Evolutionary conservation across 1,139 yeast species (phyloP), one percentile per base, ranked within the genome.

Genomic region (Blastobotrys niveus): DNA sequence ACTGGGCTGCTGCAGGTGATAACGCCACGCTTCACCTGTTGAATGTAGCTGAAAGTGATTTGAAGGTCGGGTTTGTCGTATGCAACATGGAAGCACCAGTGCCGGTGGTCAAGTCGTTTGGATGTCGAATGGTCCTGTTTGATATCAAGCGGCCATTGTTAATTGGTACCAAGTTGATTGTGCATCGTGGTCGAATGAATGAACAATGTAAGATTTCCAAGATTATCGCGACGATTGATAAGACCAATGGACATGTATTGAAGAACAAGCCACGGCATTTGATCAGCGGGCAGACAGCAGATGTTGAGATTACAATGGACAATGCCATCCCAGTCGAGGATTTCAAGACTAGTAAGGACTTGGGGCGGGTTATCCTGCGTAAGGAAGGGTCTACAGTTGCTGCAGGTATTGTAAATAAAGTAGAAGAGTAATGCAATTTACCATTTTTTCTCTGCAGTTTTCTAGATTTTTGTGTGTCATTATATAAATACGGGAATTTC

Each of bases 321-420:
- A 50, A 48, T 8, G 53, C 61, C 6, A 49, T 62, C 21, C 94
- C 95, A 1, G 59, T 86, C 40, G 72, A 87, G 25, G 70, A 72
- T 19, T 82, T 74, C 55, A 66, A 66, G 10, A 77, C 80, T 39
- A 79, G 80, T 59, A 73, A 73, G 54, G 77, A 77, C 33, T 67
- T 91, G 39, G 95, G 96, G 2, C 74, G 96, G 56, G 70, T 91
- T 20, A 91, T 93, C 6, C 65, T 91, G 37, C 79, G 98, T 59
- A 79, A 82, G 56, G 95, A 86, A 55, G 96, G 97, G 2, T 60
- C 71, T 24, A 87, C 96, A 0, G 75, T 91, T 40, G 97, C 95
- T 8, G 96, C 96, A 0, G 97, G 97, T 24, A 72, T 71, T 2
- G 79, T 65, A n/a, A 66, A 63, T 46, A 35, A 30, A 24, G 20